These are phyloP conservation scores for Trametes gibbosa DNA, from an alignment of 768 basidiomycete species.

Conservation along the genomic window DNA sequence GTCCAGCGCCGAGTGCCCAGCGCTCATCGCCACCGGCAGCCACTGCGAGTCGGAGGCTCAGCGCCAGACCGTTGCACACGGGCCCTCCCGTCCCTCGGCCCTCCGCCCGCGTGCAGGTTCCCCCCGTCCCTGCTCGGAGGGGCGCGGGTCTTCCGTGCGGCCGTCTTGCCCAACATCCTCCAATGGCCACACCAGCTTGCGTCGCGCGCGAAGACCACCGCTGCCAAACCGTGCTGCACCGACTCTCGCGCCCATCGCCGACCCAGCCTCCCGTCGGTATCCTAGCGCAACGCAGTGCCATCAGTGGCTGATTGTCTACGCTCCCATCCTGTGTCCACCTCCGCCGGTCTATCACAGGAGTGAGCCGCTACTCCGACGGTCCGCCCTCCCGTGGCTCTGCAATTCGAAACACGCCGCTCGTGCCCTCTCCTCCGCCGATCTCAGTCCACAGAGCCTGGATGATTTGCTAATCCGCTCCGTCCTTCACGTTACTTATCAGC, in stretches of 20 bases:
- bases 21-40: slow-evolving; percentile 15
- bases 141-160: neutral
- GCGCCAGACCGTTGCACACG: neutral
- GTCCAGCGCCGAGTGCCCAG: slow-evolving; percentile 11
- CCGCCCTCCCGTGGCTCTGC: slow-evolving; percentile 13
- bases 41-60: neutral
- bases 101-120: neutral
- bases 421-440: slow-evolving; percentile 1
- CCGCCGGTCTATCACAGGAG: slow-evolving; percentile 5
- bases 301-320: slow-evolving; percentile 4
- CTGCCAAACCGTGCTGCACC: neutral
- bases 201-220: too few species aligned
- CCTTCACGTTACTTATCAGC: neutral
- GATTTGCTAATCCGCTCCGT: neutral
- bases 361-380: slow-evolving; percentile 3
- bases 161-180: too few species aligned
- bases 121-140: neutral
- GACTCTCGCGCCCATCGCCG: neutral
- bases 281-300: neutral
- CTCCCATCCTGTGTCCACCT: neutral
- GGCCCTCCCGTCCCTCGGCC: neutral
- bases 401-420: slow-evolving; percentile 1
- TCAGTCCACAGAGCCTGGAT: neutral
- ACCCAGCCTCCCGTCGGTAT: neutral
- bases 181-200: too few species aligned